Percentiles rank a stretch among this genome's conserved stretches.
Evolutionary conservation across 1,284 basidiomycete genomes (phyloP).

Genomic region (Tausonia pullulans): DNA sequence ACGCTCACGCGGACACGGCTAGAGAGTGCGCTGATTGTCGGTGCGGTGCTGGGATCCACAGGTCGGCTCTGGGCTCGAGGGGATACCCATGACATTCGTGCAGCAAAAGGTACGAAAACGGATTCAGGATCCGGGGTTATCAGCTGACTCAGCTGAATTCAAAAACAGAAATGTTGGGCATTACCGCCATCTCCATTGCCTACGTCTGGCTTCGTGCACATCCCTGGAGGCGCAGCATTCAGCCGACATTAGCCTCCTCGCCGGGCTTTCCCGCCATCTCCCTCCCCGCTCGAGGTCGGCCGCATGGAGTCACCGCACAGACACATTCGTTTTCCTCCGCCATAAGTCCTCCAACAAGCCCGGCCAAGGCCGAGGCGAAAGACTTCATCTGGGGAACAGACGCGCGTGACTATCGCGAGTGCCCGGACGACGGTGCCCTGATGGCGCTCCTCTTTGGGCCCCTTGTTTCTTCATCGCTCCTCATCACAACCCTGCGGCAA

Average conservation of each 20-base stretch:
- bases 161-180: neutral
- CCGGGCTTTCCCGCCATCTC: constrained; percentile 27
- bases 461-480: constrained; percentile 56
- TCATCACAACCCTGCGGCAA: constrained; percentile 40
- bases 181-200: neutral
- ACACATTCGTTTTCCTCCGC: neutral
- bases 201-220: constrained; percentile 10
- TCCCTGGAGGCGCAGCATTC: constrained; percentile 16
- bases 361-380: neutral
- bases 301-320: constrained; percentile 23
- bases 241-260: constrained; percentile 28
- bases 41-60: neutral
- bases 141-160: neutral
- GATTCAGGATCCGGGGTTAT: neutral
- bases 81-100: neutral
- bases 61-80: neutral
- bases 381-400: constrained; percentile 36
- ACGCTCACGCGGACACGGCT: neutral
- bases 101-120: neutral
- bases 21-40: constrained; percentile 3
- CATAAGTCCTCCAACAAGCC: neutral
- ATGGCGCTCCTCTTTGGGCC: constrained; percentile 69
- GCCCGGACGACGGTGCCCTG: constrained; percentile 68
- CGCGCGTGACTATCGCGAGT: constrained; percentile 45
- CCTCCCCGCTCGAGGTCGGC: constrained; percentile 41